Percentiles rank a stretch among this genome's conserved stretches.
These are phyloP conservation scores for Heritiera fomes DNA, from an alignment of 345 rosid genomes.

Conservation along the genomic window DNA sequence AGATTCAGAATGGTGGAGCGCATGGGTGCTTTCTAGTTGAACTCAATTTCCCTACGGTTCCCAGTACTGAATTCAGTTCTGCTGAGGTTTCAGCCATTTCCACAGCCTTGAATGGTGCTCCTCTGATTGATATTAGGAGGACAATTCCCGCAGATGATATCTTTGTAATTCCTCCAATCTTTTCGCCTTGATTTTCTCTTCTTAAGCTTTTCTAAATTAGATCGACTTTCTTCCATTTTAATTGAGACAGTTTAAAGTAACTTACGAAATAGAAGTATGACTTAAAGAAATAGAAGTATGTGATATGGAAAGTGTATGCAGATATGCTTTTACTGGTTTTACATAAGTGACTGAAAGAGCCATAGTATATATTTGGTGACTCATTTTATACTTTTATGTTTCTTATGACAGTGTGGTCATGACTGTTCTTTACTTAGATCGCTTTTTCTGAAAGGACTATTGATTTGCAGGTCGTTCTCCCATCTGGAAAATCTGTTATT, in stretches of 20 bases:
- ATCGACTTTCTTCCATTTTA: no score
- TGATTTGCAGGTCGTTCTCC: constrained; percentile 55
- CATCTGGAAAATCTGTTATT: constrained; percentile 57
- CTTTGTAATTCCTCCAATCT: constrained; percentile 41
- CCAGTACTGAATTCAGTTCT: constrained; percentile 37
- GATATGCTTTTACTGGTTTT: constrained; percentile 1
- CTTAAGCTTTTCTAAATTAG: neutral
- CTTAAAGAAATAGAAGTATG: no score
- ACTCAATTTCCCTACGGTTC: constrained; percentile 52
- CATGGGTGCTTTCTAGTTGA: constrained; percentile 43
- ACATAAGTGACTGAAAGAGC: neutral
- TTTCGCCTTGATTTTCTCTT: constrained; percentile 13
- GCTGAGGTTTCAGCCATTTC: constrained; percentile 33
- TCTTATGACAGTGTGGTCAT: neutral
- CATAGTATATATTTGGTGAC: neutral
- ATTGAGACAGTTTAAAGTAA: no score
- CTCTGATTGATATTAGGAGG: constrained; percentile 46
- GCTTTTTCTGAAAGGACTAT: constrained; percentile 1
- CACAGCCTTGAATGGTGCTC: constrained; percentile 52
- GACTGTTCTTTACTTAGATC: neutral
- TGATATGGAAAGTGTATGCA: neutral
- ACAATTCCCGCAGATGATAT: constrained; percentile 5
- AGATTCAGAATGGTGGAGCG: constrained; percentile 29
- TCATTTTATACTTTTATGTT: neutral
- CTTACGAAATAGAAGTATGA: no score